A percentile compares a stretch with the other conserved stretches of the same genome.
These are phyloP conservation scores for Beauveria varroae DNA, from an alignment of 2,329 filamentous ascomycete species.

Conservation along the genomic window DNA sequence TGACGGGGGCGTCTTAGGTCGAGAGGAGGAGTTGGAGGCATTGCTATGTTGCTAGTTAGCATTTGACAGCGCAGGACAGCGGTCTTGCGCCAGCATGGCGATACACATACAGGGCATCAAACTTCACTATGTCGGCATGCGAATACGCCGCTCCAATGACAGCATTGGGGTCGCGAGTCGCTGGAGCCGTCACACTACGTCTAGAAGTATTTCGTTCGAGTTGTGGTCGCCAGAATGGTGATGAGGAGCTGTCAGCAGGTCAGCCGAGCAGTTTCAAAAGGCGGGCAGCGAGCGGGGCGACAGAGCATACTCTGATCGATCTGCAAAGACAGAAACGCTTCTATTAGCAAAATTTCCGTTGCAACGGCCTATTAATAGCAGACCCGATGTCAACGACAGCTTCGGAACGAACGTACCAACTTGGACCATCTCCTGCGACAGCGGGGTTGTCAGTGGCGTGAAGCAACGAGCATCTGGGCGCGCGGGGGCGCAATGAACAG, in stretches of 20 bases:
- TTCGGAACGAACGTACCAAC: constrained; percentile 61
- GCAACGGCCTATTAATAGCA: neutral
- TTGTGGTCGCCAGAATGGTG: constrained; percentile 78
- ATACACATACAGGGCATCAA: constrained; percentile 64
- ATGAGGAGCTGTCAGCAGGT: constrained; percentile 56
- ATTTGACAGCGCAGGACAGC: neutral
- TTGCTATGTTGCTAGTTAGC: constrained; percentile 37
- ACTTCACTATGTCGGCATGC: constrained; percentile 88
- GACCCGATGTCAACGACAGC: neutral
- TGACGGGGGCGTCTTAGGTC: constrained; percentile 71
- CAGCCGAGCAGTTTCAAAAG: constrained; percentile 11
- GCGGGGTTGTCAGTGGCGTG: constrained; percentile 30
- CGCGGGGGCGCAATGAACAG: constrained; percentile 8
- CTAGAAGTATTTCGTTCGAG: constrained; percentile 45
- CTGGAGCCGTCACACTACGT: constrained; percentile 33
- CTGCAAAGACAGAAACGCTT: constrained; percentile 28
- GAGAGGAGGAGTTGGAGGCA: constrained; percentile 50
- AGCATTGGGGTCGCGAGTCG: constrained; percentile 54
- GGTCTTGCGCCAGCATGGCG: neutral
- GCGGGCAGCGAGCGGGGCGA: neutral
- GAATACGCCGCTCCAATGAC: constrained; percentile 95
- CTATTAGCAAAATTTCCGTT: constrained; percentile 19
- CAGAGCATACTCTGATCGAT: constrained; percentile 54
- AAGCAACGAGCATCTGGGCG: constrained; percentile 13
- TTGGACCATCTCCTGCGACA: constrained; percentile 93